Evolutionary conservation across 2,329 filamentous ascomycete genomes (phyloP).

Genomic region (Cercospora berteroae): DNA sequence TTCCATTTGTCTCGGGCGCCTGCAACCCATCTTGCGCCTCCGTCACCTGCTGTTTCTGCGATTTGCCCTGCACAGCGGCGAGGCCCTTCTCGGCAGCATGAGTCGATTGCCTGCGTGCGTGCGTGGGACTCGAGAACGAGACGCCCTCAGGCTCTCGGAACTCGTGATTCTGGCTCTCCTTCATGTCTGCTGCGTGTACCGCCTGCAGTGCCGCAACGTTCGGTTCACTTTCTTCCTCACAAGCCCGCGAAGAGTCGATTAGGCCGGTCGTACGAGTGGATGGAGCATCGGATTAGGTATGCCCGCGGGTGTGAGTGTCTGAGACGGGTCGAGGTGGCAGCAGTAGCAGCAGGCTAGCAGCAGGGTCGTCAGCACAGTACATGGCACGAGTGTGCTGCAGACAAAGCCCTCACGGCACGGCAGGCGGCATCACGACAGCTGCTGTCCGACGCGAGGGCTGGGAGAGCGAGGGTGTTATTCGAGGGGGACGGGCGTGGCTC

Average conservation of each 20-base stretch:
- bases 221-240: background rate
- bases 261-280: constrained; percentile 17
- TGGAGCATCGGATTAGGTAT: constrained; percentile 17
- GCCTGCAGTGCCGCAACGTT: background rate
- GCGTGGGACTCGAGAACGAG: constrained; percentile 20
- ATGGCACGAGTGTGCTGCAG: background rate
- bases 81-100: constrained; percentile 24
- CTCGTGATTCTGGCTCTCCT: constrained; percentile 23
- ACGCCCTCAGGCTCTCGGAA: constrained; percentile 19
- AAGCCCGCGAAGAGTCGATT: background rate
- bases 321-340: constrained; percentile 10
- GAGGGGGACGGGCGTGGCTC: constrained; percentile 1
- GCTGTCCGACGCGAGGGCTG: constrained; percentile 18
- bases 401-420: constrained; percentile 17
- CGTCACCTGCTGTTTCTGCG: constrained; percentile 26
- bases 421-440: constrained; percentile 25
- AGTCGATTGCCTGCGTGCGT: constrained; percentile 21
- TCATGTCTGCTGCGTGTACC: constrained; percentile 15
- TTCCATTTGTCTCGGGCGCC: constrained; percentile 27
- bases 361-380: background rate
- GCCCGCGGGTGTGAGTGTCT: constrained; percentile 10
- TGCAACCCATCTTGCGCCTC: constrained; percentile 26
- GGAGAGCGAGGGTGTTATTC: constrained; percentile 11
- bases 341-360: background rate
- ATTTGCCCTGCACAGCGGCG: constrained; percentile 22